Percentiles rank a stretch among this genome's conserved stretches.
These are phyloP conservation scores for Talaromyces verruculosus DNA, from an alignment of 2,329 filamentous ascomycete species.

Conservation along the genomic window DNA sequence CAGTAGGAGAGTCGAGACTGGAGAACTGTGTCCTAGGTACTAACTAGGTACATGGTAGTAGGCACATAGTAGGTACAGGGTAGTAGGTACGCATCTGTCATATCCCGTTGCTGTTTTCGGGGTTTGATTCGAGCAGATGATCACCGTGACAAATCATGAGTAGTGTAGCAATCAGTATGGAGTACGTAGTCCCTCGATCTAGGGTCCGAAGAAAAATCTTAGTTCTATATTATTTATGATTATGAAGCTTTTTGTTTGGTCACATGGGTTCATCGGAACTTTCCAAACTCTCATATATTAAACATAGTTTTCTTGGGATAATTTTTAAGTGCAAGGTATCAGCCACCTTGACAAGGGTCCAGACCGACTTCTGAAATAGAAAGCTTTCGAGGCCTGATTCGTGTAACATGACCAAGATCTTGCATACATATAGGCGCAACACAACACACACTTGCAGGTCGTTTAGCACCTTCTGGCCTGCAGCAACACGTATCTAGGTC, in stretches of 20 bases:
- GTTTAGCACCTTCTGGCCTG: background rate
- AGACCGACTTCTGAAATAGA: conserved; percentile 13
- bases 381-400: background rate
- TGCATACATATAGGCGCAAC: conserved; percentile 4
- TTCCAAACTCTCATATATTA: background rate
- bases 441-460: conserved; percentile 11
- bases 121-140: background rate
- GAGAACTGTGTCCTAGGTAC: background rate
- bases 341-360: background rate
- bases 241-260: background rate
- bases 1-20: background rate
- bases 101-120: background rate
- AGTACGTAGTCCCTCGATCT: background rate
- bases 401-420: conserved; percentile 15
- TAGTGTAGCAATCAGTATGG: background rate
- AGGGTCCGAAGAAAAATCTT: background rate
- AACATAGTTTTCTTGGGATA: background rate
- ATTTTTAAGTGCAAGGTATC: background rate
- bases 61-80: background rate
- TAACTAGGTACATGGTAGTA: background rate
- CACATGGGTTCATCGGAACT: background rate
- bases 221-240: background rate
- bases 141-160: background rate
- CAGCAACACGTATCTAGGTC: background rate
- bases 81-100: background rate